Conservation (phyloP, 345 rosid species). For the Mallotus nudiflorus region DNA sequence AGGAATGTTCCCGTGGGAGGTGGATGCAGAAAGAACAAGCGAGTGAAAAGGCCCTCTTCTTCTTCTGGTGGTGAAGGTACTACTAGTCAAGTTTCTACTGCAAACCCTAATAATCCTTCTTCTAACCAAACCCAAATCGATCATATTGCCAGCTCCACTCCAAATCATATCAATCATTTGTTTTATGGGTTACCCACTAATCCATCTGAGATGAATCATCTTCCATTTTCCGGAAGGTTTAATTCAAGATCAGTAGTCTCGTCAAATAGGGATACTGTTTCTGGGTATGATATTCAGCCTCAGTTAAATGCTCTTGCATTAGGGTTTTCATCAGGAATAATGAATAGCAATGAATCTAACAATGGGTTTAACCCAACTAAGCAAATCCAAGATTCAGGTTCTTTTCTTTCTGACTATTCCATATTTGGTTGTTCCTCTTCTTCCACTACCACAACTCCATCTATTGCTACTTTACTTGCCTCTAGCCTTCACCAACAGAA, state of each 20-base stretch:
- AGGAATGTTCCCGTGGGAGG: constrained; percentile 78
- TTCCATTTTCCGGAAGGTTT: constrained; percentile 50
- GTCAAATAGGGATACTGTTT: constrained; percentile 23
- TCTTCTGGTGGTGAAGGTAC: constrained; percentile 21
- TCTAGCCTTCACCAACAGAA: constrained; percentile 53
- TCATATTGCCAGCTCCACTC: constrained; percentile 34
- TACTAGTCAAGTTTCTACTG: constrained; percentile 19
- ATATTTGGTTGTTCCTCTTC: constrained; percentile 45
- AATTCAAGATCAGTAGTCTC: constrained; percentile 35
- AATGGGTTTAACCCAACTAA: constrained; percentile 29
- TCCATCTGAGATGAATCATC: constrained; percentile 40
- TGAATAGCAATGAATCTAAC: constrained; percentile 26
- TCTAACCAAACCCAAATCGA: constrained; percentile 38
- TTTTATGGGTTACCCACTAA: constrained; percentile 55
- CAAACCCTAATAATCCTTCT: constrained; percentile 29
- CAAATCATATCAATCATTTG: constrained; percentile 56
- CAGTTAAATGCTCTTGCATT: constrained; percentile 53
- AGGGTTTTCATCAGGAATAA: constrained; percentile 58
- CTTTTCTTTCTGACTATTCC: constrained; percentile 51
- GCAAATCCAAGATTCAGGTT: constrained; percentile 42
- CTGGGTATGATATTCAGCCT: constrained; percentile 57
- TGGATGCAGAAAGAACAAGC: constrained; percentile 72
- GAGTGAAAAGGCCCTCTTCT: constrained; percentile 48
- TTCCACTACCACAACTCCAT: constrained; percentile 27
- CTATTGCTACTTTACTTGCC: constrained; percentile 51